Conservation (phyloP, 2,329 filamentous ascomycete genomes). For the Trichophaea hybrida region DNA sequence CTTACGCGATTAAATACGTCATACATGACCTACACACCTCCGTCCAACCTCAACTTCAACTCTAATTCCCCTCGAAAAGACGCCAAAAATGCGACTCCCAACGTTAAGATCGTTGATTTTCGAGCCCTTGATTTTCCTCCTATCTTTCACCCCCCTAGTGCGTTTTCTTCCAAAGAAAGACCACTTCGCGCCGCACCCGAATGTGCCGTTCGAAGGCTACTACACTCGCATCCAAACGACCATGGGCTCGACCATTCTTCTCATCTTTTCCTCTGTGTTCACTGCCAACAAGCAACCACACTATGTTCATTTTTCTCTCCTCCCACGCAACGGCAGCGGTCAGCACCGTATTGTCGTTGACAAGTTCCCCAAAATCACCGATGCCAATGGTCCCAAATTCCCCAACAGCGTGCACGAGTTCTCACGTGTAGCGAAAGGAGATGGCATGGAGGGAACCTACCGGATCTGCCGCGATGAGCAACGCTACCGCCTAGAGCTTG, state of each 20-base stretch:
- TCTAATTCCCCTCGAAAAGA: neutral
- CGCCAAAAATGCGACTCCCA: neutral
- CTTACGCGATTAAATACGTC: too few relatives aligned
- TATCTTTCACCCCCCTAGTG: conserved; percentile 10
- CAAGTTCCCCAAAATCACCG: conserved; percentile 33
- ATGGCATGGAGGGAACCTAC: conserved; percentile 10
- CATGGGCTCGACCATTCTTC: conserved; percentile 35
- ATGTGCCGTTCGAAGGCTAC: conserved; percentile 37
- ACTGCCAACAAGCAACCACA: conserved; percentile 32
- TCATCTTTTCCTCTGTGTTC: conserved; percentile 37
- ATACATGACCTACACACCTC: too few relatives aligned
- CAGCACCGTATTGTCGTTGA: conserved; percentile 26
- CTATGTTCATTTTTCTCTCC: conserved; percentile 39
- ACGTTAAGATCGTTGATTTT: neutral
- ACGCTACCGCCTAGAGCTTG: conserved; percentile 16
- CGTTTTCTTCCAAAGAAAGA: conserved; percentile 29
- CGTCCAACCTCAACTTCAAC: too few relatives aligned
- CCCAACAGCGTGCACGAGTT: conserved; percentile 12
- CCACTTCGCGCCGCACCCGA: conserved; percentile 34
- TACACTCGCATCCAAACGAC: conserved; percentile 39
- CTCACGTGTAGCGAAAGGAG: conserved; percentile 30
- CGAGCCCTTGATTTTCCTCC: conserved; percentile 13
- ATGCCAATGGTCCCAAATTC: conserved; percentile 13
- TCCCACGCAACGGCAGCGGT: conserved; percentile 32
- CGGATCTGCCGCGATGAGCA: conserved; percentile 4